Base-by-base conservation (phyloP, 202 grass and related monocot genomes). In the Setaria viridis region DNA sequence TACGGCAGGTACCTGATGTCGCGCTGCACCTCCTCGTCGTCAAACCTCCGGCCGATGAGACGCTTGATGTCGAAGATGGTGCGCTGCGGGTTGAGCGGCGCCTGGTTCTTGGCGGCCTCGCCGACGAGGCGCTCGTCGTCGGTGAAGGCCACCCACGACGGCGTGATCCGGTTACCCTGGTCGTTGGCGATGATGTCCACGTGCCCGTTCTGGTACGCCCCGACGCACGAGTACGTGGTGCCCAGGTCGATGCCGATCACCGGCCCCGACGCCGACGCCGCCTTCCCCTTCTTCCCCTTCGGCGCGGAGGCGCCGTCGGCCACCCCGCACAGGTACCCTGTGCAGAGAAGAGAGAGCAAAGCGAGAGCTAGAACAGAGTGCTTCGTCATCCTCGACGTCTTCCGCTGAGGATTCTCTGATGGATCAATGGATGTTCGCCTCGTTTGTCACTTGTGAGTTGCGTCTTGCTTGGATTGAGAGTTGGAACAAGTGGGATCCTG, bases 41-140 rank as follows among this genome's bases (percentile, higher is more conserved):
- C 72, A 6, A 82, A 87, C 56, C 56, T 13, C 3, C 79, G 84
- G 11, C 84, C 79, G 33, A 90, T 87, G 73, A 86, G 84, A 37
- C 74, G 72, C 74, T 91, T 87, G 72, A 83, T 34, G 62, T 72
- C 89, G 51, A 91, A 91, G 80, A 91, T n/a, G 63, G 80, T 91
- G 53, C 76, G 66, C 16, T 84, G 39, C 16, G 85, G 85, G 45
- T 91, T 87, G 20, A 87, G 66, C 14, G 80, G 2, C 53, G 76
- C 89, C 80, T 87, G 89, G 89, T 91, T 87, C 85, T 91, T 91
- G 73, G 89, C 74, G 12, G 89, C 89, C 72, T 87, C 80, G 1
- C 84, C 89, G 42, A 90, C 57, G 35, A 90, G 84, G 9, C 74
- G 80, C 76, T 91, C 85, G 54, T 68, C 62, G 54, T 91, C 85